A percentile compares a stretch with the other conserved stretches of the same genome.
phyloP scores from a whole-genome alignment of 345 rosid species.

The Populus alba region DNA sequence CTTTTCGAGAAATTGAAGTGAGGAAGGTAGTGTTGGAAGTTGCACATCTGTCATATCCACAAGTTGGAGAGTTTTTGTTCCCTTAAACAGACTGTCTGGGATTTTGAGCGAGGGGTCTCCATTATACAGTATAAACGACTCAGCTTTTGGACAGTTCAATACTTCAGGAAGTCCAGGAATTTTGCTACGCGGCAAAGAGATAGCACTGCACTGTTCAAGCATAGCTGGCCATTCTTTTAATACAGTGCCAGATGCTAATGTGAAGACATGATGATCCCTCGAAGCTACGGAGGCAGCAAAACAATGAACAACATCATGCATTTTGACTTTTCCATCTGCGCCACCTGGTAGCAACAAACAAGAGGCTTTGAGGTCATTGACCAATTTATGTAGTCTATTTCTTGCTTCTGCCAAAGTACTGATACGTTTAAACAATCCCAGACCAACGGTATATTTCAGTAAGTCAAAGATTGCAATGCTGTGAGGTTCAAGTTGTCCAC shows the following conservation, averaged over 20 bases:
- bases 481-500: background rate
- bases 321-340: background rate
- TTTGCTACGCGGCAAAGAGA: background rate
- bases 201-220: background rate
- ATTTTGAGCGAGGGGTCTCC: background rate
- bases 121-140: background rate
- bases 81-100: background rate
- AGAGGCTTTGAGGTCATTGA: constrained; percentile 15
- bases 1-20: constrained; percentile 2
- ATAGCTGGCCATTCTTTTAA: background rate
- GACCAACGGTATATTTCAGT: constrained; percentile 16
- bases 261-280: background rate
- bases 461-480: background rate
- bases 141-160: constrained; percentile 14
- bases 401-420: constrained; percentile 2
- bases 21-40: constrained; percentile 6
- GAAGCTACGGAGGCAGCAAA: constrained; percentile 20
- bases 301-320: constrained; percentile 26
- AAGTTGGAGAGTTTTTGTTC: constrained; percentile 4
- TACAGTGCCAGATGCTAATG: background rate
- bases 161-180: constrained; percentile 1
- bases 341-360: constrained; percentile 17
- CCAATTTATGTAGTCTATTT: background rate
- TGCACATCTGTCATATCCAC: constrained; percentile 2
- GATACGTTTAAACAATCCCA: constrained; percentile 10